Evolutionary conservation across 73 alveolate species (phyloP).

Genomic region (Paramecium sexaurelia): DNA sequence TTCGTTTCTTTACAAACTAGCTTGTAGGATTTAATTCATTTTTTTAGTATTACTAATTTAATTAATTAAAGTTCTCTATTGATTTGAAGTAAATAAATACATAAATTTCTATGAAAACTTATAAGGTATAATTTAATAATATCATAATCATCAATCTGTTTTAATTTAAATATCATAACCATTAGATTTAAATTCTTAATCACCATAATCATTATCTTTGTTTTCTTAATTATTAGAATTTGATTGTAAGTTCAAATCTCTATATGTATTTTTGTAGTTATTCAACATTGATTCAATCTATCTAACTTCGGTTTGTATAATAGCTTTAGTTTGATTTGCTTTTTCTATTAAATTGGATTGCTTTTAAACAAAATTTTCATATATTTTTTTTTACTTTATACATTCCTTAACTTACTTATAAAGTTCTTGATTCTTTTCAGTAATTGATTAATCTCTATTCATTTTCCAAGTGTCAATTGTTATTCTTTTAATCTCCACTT

Average conservation of each 20-base stretch:
- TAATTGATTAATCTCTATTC: not conserved
- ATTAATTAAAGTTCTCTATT: not conserved
- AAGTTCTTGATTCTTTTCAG: not conserved
- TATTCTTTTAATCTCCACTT: not conserved
- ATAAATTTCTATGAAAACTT: not conserved
- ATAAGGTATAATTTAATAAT: not conserved
- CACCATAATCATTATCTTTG: no score
- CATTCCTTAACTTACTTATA: not conserved
- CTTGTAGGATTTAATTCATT: constrained; percentile 9
- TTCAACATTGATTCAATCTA: not conserved
- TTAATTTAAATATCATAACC: not conserved
- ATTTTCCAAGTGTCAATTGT: not conserved
- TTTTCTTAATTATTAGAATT: not conserved
- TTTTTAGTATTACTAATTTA: not conserved
- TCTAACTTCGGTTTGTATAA: not conserved
- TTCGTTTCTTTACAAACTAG: constrained; percentile 9
- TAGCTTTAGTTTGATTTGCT: not conserved
- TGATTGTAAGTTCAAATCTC: not conserved
- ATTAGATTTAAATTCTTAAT: no score
- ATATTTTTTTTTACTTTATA: not conserved
- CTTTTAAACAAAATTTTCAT: not conserved
- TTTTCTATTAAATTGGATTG: not conserved
- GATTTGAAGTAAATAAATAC: not conserved
- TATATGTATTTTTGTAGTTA: not conserved
- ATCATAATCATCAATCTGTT: not conserved